These are phyloP conservation scores for Globisporangium uncinulatum DNA, from an alignment of 352 stramenopile genomes.

Conservation along the genomic window DNA sequence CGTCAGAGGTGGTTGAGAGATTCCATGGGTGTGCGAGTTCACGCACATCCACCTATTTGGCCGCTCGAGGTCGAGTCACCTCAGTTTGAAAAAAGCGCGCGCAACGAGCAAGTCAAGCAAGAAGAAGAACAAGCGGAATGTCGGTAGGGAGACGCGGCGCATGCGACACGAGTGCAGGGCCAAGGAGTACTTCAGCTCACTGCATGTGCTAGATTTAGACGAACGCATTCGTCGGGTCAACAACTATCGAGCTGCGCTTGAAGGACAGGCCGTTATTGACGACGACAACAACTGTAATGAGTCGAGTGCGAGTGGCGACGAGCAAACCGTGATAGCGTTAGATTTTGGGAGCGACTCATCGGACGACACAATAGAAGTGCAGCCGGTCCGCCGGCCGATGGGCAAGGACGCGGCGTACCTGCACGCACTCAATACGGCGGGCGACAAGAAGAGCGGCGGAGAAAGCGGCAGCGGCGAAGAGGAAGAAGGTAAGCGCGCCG, in stretches of 20 bases:
- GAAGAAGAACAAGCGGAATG: not conserved
- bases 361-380: no score
- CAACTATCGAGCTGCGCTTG: not conserved
- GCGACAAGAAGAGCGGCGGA: not conserved
- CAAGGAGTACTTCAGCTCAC: not conserved
- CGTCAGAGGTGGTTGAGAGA: no score
- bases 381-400: not conserved
- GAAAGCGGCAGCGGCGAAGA: no score
- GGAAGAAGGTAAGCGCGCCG: not conserved
- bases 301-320: not conserved
- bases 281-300: not conserved
- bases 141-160: not conserved
- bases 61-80: no score
- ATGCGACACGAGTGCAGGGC: not conserved
- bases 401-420: not conserved
- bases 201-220: not conserved
- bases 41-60: no score
- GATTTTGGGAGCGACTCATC: not conserved
- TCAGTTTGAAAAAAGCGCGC: no score
- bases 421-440: not conserved
- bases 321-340: not conserved
- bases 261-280: not conserved
- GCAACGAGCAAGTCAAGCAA: not conserved
- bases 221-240: not conserved
- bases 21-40: no score